These are phyloP conservation scores for Exobasidium rhododendri DNA, from an alignment of 1,284 basidiomycete species.

Conservation along the genomic window DNA sequence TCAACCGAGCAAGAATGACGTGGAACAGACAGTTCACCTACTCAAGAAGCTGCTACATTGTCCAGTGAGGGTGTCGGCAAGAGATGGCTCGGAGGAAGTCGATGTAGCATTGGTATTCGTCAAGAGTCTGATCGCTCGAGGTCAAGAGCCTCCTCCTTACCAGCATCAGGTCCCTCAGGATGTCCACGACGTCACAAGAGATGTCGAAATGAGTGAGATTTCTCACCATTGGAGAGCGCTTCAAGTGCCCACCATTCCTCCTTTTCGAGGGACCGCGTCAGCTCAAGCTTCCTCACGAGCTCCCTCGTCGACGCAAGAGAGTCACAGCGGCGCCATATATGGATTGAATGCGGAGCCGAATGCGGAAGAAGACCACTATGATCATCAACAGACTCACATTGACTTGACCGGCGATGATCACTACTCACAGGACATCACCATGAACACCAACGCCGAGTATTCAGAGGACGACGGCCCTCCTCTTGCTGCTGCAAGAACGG, in stretches of 20 bases:
- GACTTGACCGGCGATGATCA: neutral
- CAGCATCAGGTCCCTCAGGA: too few relatives aligned
- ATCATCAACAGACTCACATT: too few relatives aligned
- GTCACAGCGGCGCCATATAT: too few relatives aligned
- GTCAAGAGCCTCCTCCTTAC: neutral
- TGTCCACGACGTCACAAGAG: neutral
- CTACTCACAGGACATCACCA: neutral
- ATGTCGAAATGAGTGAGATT: neutral
- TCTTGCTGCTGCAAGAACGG: too few relatives aligned
- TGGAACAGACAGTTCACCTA: neutral
- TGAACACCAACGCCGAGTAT: neutral
- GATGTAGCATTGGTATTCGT: neutral
- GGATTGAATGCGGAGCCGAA: too few relatives aligned
- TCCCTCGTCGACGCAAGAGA: too few relatives aligned
- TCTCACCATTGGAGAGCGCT: neutral
- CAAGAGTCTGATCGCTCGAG: neutral
- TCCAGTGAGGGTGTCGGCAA: neutral
- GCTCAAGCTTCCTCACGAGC: too few relatives aligned
- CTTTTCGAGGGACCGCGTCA: neutral
- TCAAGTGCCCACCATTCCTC: neutral
- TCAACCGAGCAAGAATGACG: constrained; percentile 1
- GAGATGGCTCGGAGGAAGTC: neutral
- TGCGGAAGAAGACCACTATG: neutral
- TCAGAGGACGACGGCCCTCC: neutral
- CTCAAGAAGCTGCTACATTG: neutral